Percentiles rank a stretch among this genome's conserved stretches.
Evolutionary conservation across 2,329 filamentous ascomycete genomes (phyloP).

Genomic region (Lecanicillium sp.): DNA sequence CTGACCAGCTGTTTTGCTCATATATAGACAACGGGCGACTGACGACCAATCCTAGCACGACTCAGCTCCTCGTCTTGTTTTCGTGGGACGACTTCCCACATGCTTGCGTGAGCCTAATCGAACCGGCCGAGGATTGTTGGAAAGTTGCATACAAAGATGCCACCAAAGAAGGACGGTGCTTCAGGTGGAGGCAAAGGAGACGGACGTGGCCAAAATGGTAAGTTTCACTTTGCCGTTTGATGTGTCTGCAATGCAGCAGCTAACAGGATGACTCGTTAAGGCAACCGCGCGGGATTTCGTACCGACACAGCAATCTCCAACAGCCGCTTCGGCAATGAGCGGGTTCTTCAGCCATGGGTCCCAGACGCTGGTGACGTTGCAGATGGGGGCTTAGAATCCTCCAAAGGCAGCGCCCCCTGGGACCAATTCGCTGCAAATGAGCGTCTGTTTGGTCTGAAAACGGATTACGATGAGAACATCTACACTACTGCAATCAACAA

Average conservation of each 20-base stretch:
- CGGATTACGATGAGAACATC: constrained; percentile 86
- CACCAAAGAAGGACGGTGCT: constrained; percentile 8
- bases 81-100: too few relatives aligned
- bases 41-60: too few relatives aligned
- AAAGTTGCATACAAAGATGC: constrained; percentile 2
- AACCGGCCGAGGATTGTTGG: too few relatives aligned
- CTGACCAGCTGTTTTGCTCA: too few relatives aligned
- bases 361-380: constrained; percentile 53
- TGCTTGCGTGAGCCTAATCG: too few relatives aligned
- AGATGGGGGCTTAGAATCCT: constrained; percentile 65
- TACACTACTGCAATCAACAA: constrained; percentile 92
- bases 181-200: constrained; percentile 7
- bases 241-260: constrained; percentile 2
- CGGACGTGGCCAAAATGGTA: constrained; percentile 29
- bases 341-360: constrained; percentile 75
- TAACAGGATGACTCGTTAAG: constrained; percentile 33
- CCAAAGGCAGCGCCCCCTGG: constrained; percentile 53
- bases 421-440: constrained; percentile 94
- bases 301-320: constrained; percentile 87
- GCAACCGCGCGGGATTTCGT: constrained; percentile 62
- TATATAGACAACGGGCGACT: too few relatives aligned
- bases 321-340: constrained; percentile 59
- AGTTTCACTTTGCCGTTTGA: constrained; percentile 4
- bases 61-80: too few relatives aligned
- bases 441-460: constrained; percentile 76